Percentiles rank a stretch among this genome's conserved stretches.
phyloP scores from a whole-genome alignment of 495 filamentous ascomycete species.

The Margaritispora aquatica region DNA sequence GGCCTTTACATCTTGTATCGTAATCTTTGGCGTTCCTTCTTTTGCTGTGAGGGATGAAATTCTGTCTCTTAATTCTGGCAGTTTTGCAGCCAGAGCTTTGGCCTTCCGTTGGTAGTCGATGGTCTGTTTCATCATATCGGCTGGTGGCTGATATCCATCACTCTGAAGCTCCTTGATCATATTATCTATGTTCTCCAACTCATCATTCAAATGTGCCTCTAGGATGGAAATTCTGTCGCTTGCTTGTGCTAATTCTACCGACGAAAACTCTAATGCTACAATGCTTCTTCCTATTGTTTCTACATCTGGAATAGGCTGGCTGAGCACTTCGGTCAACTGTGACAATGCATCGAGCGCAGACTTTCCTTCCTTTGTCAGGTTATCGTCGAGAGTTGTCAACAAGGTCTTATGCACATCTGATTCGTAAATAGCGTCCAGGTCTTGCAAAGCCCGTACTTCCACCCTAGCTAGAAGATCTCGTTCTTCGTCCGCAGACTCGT shows the following conservation, averaged over 20 bases:
- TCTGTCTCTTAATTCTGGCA: conserved; percentile 46
- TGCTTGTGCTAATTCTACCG: conserved; percentile 36
- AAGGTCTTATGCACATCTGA: conserved; percentile 19
- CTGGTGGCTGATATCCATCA: conserved; percentile 41
- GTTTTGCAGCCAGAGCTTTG: conserved; percentile 48
- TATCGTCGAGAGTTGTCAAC: conserved; percentile 28
- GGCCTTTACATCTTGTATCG: conserved; percentile 39
- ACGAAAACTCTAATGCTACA: conserved; percentile 31
- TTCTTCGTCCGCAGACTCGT: conserved; percentile 80
- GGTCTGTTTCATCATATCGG: conserved; percentile 50
- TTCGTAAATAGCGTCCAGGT: conserved; percentile 29
- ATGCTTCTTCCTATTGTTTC: conserved; percentile 30
- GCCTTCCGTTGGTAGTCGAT: conserved; percentile 55
- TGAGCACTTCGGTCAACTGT: conserved; percentile 27
- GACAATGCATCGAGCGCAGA: conserved; percentile 38
- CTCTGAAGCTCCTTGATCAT: conserved; percentile 33
- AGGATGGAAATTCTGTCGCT: conserved; percentile 35
- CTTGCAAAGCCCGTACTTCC: conserved; percentile 49
- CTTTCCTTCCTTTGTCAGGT: conserved; percentile 37
- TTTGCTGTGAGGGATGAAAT: conserved; percentile 25
- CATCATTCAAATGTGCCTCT: conserved; percentile 32
- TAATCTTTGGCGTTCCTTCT: conserved; percentile 18
- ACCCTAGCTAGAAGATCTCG: conserved; percentile 50
- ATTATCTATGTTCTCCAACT: conserved; percentile 22
- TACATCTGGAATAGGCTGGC: conserved; percentile 28